A percentile compares a stretch with the other conserved stretches of the same genome.
Conservation (phyloP, 176 grass and related monocot species). For the Aegilops longissima region DNA sequence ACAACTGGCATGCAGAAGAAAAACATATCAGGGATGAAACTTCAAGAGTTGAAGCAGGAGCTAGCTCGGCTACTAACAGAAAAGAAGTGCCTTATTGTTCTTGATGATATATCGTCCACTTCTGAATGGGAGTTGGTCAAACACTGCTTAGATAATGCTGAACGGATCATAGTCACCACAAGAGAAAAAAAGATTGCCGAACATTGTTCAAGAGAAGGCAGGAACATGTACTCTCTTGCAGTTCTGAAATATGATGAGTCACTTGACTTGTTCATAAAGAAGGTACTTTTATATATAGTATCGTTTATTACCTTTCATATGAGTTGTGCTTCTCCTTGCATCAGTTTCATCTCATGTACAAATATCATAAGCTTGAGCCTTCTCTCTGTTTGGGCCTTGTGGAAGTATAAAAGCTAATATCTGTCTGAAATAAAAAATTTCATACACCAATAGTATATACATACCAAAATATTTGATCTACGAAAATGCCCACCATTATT, state of each 20-base stretch:
- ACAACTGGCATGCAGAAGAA: neutral
- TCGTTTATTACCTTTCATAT: too few species aligned
- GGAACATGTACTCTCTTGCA: neutral
- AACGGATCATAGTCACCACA: constrained; percentile 24
- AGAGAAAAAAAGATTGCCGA: neutral
- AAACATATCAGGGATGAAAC: neutral
- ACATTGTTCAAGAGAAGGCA: neutral
- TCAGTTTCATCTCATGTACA: neutral
- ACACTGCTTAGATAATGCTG: neutral
- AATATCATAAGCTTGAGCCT: too few species aligned
- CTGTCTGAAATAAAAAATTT: neutral
- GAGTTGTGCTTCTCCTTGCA: too few species aligned
- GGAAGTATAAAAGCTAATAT: too few species aligned
- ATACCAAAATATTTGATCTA: too few species aligned
- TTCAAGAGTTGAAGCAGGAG: neutral
- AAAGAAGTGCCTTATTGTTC: neutral
- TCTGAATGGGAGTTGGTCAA: neutral
- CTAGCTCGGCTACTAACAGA: neutral
- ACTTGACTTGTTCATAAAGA: neutral
- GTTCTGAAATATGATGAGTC: neutral
- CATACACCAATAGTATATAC: neutral
- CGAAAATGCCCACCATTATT: too few species aligned
- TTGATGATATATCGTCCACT: constrained; percentile 16
- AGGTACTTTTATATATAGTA: neutral
- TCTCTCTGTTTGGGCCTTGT: too few species aligned